A percentile compares a stretch with the other conserved stretches of the same genome.
Evolutionary conservation across 2,329 filamentous ascomycete genomes (phyloP).

Genomic region (Verticillium nonalfalfae): DNA sequence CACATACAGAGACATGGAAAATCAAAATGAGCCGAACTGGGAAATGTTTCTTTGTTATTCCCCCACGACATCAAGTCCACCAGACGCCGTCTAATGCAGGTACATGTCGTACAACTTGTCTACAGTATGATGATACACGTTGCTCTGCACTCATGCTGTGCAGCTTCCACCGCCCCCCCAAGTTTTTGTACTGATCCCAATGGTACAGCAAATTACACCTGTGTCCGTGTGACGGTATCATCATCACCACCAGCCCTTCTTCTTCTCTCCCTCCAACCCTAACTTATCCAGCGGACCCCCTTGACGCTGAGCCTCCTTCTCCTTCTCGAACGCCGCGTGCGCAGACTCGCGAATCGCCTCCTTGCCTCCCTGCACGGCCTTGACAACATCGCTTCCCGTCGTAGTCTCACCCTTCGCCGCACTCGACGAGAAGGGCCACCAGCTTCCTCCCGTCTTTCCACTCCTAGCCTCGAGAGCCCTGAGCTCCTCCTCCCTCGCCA

Average conservation of each 20-base stretch:
- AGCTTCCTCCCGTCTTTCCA: constrained; percentile 11
- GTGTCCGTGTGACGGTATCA: background rate
- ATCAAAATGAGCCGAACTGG: background rate
- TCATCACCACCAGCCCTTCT: constrained; percentile 40
- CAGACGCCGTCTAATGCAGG: constrained; percentile 13
- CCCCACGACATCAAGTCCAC: constrained; percentile 5
- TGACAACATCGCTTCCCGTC: constrained; percentile 1
- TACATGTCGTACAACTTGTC: constrained; percentile 1
- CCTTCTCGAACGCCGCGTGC: constrained; percentile 37
- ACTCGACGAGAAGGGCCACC: constrained; percentile 29
- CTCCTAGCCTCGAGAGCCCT: background rate
- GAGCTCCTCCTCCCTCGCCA: background rate
- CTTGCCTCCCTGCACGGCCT: constrained; percentile 15
- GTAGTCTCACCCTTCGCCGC: constrained; percentile 15
- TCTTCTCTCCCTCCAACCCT: constrained; percentile 28
- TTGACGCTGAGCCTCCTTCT: constrained; percentile 42
- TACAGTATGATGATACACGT: background rate
- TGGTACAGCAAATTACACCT: background rate
- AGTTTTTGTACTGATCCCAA: background rate
- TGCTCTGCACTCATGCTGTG: background rate
- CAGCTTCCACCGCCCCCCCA: background rate
- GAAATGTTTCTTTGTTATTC: background rate
- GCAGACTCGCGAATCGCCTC: constrained; percentile 29
- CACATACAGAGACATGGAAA: background rate
- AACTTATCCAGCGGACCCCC: constrained; percentile 46